Conservation (phyloP, 768 basidiomycete species). For the Termitomyces sp. region DNA sequence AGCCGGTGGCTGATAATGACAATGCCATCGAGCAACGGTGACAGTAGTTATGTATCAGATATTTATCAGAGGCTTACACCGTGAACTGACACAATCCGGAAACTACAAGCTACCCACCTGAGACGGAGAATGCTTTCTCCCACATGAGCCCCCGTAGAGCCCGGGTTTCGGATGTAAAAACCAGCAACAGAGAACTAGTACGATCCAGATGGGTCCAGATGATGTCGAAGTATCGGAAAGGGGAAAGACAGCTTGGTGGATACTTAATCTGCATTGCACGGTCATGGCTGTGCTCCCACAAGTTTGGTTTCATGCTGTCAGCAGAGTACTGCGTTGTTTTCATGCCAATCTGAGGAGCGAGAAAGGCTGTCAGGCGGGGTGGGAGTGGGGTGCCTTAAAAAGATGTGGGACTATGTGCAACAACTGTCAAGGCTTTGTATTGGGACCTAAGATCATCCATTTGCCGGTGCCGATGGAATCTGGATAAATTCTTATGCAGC, state of each 20-base stretch:
- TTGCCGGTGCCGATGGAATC: constrained; percentile 6
- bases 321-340: background rate
- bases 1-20: background rate
- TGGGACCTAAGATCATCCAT: background rate
- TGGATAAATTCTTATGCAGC: background rate
- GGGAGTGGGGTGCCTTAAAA: background rate
- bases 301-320: constrained; percentile 3
- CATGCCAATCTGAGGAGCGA: background rate
- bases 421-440: constrained; percentile 3
- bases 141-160: background rate
- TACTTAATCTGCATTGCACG: background rate
- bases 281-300: background rate
- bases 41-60: background rate
- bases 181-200: background rate
- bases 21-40: constrained; percentile 8
- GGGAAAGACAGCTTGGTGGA: background rate
- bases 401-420: background rate
- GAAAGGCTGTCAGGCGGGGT: background rate
- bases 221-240: background rate
- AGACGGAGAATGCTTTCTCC: background rate
- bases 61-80: background rate
- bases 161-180: background rate
- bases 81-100: constrained; percentile 1
- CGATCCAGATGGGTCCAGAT: background rate
- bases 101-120: background rate